Evolutionary conservation across 805 yeast species (phyloP).

Genomic region (Henningerozyma blattae): DNA sequence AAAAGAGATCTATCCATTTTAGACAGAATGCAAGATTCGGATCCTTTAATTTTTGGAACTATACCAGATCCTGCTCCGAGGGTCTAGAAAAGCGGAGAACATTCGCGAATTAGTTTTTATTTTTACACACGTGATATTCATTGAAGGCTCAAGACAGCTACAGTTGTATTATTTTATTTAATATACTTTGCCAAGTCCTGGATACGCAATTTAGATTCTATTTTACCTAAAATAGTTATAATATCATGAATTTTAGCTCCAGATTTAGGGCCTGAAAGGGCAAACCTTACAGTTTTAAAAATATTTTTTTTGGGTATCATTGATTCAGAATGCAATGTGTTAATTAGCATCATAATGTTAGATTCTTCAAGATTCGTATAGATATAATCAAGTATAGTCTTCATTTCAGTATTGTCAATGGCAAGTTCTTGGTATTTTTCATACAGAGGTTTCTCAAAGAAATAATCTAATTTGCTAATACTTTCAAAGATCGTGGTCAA

Average conservation of each 20-base stretch:
- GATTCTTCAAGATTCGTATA: slow-evolving; percentile 1
- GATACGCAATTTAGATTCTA: slow-evolving; percentile 23
- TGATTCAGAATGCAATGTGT: not conserved
- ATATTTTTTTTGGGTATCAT: slow-evolving; percentile 26
- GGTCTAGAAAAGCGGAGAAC: no score
- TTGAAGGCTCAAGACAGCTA: no score
- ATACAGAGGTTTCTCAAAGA: slow-evolving; percentile 30
- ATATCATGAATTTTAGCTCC: slow-evolving; percentile 58
- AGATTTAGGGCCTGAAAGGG: slow-evolving; percentile 55
- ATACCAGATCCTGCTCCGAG: no score
- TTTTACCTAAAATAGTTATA: slow-evolving; percentile 41
- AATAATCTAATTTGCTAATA: slow-evolving; percentile 32
- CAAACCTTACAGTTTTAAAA: slow-evolving; percentile 51
- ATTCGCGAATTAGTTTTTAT: no score
- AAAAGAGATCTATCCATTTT: no score
- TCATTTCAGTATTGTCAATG: slow-evolving; percentile 6
- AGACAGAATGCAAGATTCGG: no score
- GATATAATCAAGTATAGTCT: slow-evolving; percentile 10
- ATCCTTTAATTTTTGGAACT: no score
- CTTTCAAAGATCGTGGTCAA: slow-evolving; percentile 46
- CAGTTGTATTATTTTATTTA: no score
- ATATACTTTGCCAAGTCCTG: no score
- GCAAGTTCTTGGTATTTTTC: slow-evolving; percentile 1
- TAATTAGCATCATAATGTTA: slow-evolving; percentile 5
- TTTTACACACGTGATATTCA: no score